These are phyloP conservation scores for Metarhizium robertsii DNA, from an alignment of 2,329 filamentous ascomycete species.

Conservation along the genomic window DNA sequence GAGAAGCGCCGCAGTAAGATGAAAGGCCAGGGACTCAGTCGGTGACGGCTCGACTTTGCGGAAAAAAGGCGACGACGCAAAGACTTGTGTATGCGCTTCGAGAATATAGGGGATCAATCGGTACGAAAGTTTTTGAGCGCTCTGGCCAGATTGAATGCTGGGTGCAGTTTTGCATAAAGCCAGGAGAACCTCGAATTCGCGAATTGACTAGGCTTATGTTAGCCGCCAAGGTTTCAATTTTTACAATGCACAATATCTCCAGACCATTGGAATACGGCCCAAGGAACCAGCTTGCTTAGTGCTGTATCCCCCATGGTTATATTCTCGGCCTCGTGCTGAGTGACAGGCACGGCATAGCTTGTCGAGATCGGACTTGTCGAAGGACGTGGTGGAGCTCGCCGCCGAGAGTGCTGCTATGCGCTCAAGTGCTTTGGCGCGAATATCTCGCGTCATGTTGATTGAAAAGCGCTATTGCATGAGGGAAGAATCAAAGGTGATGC, in stretches of 20 bases:
- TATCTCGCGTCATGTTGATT: constrained; percentile 39
- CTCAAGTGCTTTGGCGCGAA: constrained; percentile 53
- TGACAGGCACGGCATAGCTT: constrained; percentile 50
- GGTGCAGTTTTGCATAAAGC: constrained; percentile 87
- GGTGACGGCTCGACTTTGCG: constrained; percentile 78
- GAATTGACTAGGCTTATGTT: constrained; percentile 52
- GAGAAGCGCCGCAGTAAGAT: constrained; percentile 74
- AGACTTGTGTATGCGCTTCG: constrained; percentile 71
- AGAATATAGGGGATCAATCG: constrained; percentile 79
- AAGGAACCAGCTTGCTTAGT: constrained; percentile 30
- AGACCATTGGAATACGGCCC: constrained; percentile 53
- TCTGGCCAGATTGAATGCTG: constrained; percentile 57
- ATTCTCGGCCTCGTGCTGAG: constrained; percentile 31
- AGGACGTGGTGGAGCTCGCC: constrained; percentile 39
- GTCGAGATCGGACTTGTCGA: constrained; percentile 55
- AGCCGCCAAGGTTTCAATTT: neutral
- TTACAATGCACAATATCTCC: constrained; percentile 2
- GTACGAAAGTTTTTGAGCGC: constrained; percentile 67
- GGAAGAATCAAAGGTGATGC: neutral
- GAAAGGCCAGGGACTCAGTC: constrained; percentile 72
- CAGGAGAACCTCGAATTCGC: constrained; percentile 85
- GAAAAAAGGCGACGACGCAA: constrained; percentile 73
- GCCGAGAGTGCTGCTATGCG: constrained; percentile 57
- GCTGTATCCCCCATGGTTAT: constrained; percentile 37
- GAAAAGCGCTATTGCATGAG: neutral